A percentile compares a stretch with the other conserved stretches of the same genome.
Evolutionary conservation across 2,329 filamentous ascomycete genomes (phyloP).

Genomic region (Magnaporthiopsis rhizophila): DNA sequence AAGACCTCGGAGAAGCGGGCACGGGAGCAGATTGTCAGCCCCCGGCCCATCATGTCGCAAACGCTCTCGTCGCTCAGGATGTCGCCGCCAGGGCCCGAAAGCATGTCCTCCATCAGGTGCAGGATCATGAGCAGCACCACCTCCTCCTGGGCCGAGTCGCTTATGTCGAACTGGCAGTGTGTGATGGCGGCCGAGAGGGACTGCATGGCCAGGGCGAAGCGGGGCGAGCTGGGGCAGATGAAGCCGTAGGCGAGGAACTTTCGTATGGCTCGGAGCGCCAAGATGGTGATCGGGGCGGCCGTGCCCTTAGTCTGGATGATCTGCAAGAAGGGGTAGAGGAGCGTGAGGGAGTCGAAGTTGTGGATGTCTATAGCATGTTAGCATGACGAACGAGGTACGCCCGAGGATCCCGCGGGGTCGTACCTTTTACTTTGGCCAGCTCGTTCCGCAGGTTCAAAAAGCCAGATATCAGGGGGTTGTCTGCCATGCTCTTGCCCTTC

Average conservation of each 20-base stretch:
- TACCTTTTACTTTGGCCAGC: conserved; percentile 76
- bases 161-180: conserved; percentile 95
- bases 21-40: conserved; percentile 94
- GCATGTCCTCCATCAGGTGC: conserved; percentile 97
- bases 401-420: conserved; percentile 9
- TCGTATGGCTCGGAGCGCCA: conserved; percentile 85
- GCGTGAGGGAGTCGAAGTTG: conserved; percentile 77
- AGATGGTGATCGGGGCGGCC: conserved; percentile 89
- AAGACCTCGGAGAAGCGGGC: conserved; percentile 84
- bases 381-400: background rate
- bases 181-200: conserved; percentile 90
- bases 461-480: conserved; percentile 91
- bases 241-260: conserved; percentile 97
- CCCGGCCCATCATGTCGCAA: conserved; percentile 99
- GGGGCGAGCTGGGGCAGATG: conserved; percentile 74
- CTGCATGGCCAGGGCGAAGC: conserved; percentile 88
- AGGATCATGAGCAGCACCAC: conserved; percentile 90
- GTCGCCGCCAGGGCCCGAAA: conserved; percentile 85
- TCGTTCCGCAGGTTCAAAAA: conserved; percentile 87
- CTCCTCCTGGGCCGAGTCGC: conserved; percentile 89
- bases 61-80: conserved; percentile 96
- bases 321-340: conserved; percentile 90
- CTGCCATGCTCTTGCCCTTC: conserved; percentile 94
- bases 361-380: conserved; percentile 57
- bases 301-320: conserved; percentile 95